Evolutionary conservation across 2,329 filamentous ascomycete species (phyloP).

Genomic region (Arthrinium phaeospermum): DNA sequence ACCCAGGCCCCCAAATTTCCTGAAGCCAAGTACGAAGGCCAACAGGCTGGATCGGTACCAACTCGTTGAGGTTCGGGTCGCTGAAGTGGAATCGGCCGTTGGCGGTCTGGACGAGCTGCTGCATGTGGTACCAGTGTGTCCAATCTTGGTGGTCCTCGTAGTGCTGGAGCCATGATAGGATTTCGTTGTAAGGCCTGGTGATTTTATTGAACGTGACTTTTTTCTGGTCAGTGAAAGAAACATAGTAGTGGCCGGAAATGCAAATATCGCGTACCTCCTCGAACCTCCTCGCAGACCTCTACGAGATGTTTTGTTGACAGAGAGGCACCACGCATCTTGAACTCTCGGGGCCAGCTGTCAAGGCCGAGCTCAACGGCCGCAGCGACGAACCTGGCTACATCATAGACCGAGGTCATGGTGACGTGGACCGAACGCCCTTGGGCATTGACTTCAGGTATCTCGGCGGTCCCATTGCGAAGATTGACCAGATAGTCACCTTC

Average conservation of each 20-base stretch:
- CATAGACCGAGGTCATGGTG: constrained; percentile 71
- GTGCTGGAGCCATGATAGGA: constrained; percentile 46
- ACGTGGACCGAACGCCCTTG: constrained; percentile 59
- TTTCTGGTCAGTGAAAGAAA: constrained; percentile 29
- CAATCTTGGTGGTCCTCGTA: constrained; percentile 54
- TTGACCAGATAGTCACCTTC: constrained; percentile 73
- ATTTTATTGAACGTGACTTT: constrained; percentile 45
- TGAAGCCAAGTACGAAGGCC: constrained; percentile 61
- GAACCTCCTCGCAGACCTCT: constrained; percentile 51
- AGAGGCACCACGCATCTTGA: constrained; percentile 71
- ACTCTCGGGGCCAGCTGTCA: constrained; percentile 69
- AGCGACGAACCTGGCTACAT: constrained; percentile 74
- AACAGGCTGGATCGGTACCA: constrained; percentile 52
- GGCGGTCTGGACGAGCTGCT: constrained; percentile 70
- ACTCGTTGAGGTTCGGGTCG: constrained; percentile 63
- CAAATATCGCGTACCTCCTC: constrained; percentile 49
- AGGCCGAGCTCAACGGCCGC: constrained; percentile 69
- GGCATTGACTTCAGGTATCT: constrained; percentile 62
- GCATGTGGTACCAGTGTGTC: constrained; percentile 58
- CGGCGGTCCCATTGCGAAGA: constrained; percentile 60
- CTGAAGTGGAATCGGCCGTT: constrained; percentile 71
- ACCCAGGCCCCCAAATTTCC: constrained; percentile 47
- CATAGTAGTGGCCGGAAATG: constrained; percentile 30
- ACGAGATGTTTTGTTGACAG: constrained; percentile 67
- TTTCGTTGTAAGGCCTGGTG: constrained; percentile 46